Percentiles rank a stretch among this genome's conserved stretches.
These are phyloP conservation scores for Plasmodium cynomolgi DNA, from an alignment of 169 alveolate genomes.

Conservation along the genomic window DNA sequence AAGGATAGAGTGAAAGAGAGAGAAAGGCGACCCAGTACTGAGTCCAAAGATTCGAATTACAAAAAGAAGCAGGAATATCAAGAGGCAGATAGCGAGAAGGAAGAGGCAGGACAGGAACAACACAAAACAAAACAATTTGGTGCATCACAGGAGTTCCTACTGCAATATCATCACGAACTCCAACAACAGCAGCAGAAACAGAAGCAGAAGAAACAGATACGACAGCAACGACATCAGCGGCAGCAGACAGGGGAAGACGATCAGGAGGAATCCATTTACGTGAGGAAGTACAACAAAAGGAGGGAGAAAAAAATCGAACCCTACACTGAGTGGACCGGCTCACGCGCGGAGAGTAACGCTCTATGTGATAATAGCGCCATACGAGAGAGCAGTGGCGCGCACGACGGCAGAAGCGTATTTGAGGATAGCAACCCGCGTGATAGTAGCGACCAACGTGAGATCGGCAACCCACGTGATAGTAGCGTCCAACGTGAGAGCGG, in stretches of 20 bases:
- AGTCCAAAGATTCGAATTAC: neutral
- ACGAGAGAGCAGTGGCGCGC: neutral
- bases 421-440: neutral
- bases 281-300: neutral
- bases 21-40: neutral
- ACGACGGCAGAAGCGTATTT: neutral
- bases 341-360: neutral
- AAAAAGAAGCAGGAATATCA: neutral
- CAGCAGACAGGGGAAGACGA: neutral
- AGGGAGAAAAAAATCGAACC: neutral
- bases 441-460: neutral
- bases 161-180: neutral
- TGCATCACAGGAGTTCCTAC: neutral
- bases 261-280: conserved; percentile 2
- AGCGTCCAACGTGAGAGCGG: neutral
- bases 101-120: neutral
- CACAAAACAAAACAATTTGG: neutral
- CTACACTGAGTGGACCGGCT: neutral
- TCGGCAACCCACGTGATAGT: neutral
- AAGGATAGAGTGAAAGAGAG: neutral
- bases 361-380: neutral
- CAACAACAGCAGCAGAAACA: neutral
- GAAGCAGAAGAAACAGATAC: neutral
- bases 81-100: neutral
- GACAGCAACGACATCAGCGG: neutral